Evolutionary conservation across 371 early-diverging fungal species (phyloP).

Genomic region (Quaeritorhiza haematococci): DNA sequence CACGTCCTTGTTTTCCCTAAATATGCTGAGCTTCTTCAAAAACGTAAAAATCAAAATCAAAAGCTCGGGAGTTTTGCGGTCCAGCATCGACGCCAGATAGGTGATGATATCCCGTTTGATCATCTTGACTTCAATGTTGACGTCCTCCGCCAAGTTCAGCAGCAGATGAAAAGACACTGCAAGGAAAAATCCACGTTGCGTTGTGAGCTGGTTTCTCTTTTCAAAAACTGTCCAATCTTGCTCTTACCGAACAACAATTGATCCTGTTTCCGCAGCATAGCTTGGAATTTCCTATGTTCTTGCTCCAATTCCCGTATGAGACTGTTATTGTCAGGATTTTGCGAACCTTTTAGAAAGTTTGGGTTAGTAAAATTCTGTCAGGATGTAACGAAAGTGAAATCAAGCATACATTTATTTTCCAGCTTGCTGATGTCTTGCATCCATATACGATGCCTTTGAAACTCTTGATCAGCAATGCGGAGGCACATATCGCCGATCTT

Average conservation of each 20-base stretch:
- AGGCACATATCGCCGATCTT: slow-evolving; percentile 54
- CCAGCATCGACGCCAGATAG: slow-evolving; percentile 33
- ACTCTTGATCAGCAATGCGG: slow-evolving; percentile 38
- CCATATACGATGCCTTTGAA: slow-evolving; percentile 35
- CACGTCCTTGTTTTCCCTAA: slow-evolving; percentile 45
- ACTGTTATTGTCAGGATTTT: slow-evolving; percentile 20
- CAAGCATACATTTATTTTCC: slow-evolving; percentile 25
- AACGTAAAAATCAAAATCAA: slow-evolving; percentile 34
- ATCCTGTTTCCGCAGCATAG: slow-evolving; percentile 43
- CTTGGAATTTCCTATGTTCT: slow-evolving; percentile 40
- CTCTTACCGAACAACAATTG: slow-evolving; percentile 40
- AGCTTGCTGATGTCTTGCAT: slow-evolving; percentile 32
- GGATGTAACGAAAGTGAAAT: too few species aligned
- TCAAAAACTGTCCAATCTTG: too few species aligned
- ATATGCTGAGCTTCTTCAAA: slow-evolving; percentile 43
- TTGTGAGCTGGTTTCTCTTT: background rate
- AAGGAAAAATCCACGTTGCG: background rate
- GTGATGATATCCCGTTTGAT: slow-evolving; percentile 41
- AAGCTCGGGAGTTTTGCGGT: slow-evolving; percentile 38
- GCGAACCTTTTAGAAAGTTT: slow-evolving; percentile 10
- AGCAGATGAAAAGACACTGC: slow-evolving; percentile 41
- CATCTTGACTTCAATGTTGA: slow-evolving; percentile 47
- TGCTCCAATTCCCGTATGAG: slow-evolving; percentile 28
- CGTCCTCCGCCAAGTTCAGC: slow-evolving; percentile 43
- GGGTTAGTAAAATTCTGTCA: too few species aligned